Percentiles rank a stretch among this genome's conserved stretches.
Conservation (phyloP, 805 yeast species). For the Myxozyma monticola region DNA sequence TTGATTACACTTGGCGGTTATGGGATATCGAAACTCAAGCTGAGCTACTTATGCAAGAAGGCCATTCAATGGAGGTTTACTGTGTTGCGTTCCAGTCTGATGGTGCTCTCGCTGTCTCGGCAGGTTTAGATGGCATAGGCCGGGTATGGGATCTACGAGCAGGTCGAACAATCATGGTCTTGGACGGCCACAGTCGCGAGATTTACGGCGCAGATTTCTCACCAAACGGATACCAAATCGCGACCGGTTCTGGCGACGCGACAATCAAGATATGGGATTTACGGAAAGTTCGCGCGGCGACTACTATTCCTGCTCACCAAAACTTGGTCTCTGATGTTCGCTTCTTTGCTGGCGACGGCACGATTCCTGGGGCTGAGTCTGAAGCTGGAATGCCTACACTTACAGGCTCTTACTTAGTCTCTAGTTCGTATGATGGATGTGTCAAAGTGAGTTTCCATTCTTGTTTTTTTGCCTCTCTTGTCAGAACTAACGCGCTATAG, state of each 20-base stretch:
- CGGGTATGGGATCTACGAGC: conserved; percentile 84
- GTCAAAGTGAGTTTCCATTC: conserved; percentile 43
- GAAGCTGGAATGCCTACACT: conserved; percentile 39
- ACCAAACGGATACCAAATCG: conserved; percentile 69
- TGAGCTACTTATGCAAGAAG: conserved; percentile 73
- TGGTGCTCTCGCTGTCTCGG: conserved; percentile 74
- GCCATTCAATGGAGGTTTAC: conserved; percentile 75
- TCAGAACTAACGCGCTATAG: conserved; percentile 5
- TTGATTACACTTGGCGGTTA: conserved; percentile 82
- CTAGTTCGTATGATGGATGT: conserved; percentile 71
- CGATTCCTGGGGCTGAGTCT: conserved; percentile 28
- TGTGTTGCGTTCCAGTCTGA: conserved; percentile 63
- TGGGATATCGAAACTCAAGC: conserved; percentile 65
- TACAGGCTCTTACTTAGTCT: conserved; percentile 52
- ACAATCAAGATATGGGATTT: conserved; percentile 84
- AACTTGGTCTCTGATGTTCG: conserved; percentile 67
- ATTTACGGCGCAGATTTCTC: conserved; percentile 75
- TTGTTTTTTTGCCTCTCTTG: background rate
- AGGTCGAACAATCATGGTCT: conserved; percentile 60
- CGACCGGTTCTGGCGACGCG: conserved; percentile 84
- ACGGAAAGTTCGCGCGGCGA: conserved; percentile 48
- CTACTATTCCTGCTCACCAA: conserved; percentile 70
- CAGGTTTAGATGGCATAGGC: conserved; percentile 73
- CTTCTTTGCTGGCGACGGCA: conserved; percentile 45
- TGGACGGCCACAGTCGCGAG: conserved; percentile 71